phyloP scores from a whole-genome alignment of 2,329 filamentous ascomycete species.

The Endothia cerciana region DNA sequence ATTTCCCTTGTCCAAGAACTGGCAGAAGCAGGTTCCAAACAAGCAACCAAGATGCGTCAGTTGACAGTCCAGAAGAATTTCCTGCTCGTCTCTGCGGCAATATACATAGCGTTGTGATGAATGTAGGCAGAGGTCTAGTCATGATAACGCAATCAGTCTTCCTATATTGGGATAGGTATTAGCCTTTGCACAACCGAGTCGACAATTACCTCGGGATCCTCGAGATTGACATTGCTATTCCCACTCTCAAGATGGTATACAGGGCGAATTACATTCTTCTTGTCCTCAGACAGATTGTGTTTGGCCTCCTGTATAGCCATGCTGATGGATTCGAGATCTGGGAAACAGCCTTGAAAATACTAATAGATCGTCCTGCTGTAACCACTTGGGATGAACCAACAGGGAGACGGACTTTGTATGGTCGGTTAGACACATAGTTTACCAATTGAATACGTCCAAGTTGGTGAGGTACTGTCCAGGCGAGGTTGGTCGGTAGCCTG shows the following conservation, averaged over 20 bases:
- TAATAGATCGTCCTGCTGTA: no score
- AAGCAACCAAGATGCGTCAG: slow-evolving; percentile 54
- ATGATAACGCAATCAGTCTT: background rate
- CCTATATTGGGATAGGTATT: background rate
- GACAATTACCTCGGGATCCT: slow-evolving; percentile 8
- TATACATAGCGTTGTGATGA: slow-evolving; percentile 37
- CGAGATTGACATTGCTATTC: background rate
- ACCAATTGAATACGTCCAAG: no score
- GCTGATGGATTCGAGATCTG: no score
- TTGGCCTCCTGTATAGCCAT: no score
- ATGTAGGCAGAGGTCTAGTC: background rate
- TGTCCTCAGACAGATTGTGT: background rate
- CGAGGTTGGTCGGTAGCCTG: no score
- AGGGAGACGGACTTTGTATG: no score
- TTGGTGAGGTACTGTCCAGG: no score
- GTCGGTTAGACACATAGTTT: no score
- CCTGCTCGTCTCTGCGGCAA: slow-evolving; percentile 55
- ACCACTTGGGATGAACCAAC: no score
- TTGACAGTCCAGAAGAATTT: slow-evolving; percentile 53
- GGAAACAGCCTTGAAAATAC: no score
- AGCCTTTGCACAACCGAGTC: background rate
- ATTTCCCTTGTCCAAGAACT: slow-evolving; percentile 41
- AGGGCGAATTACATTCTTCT: background rate
- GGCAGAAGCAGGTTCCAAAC: slow-evolving; percentile 52
- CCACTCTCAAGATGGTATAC: background rate